Conservation (phyloP, 495 filamentous ascomycete genomes). For the Parachaetomium inaequale region DNA sequence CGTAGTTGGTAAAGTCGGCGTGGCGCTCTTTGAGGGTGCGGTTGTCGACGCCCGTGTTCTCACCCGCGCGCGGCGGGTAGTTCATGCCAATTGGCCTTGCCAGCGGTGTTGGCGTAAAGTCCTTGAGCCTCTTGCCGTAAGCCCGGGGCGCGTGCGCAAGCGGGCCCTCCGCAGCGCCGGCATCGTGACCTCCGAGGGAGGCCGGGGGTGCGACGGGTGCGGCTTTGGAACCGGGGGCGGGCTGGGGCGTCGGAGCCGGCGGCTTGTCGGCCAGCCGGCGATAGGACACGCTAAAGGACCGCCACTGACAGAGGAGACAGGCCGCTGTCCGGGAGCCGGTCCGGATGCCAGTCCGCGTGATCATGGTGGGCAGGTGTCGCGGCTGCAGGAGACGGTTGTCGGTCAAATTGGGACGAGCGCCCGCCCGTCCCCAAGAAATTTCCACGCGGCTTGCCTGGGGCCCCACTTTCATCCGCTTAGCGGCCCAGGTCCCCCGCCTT, state of each 20-base stretch:
- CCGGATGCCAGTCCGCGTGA: slow-evolving; percentile 20
- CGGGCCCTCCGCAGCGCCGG: slow-evolving; percentile 25
- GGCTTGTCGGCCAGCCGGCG: slow-evolving; percentile 36
- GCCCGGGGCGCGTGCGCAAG: slow-evolving; percentile 49
- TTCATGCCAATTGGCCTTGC: slow-evolving; percentile 76
- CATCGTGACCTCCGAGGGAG: slow-evolving; percentile 1
- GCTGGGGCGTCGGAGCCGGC: slow-evolving; percentile 14
- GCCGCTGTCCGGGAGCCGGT: slow-evolving; percentile 15
- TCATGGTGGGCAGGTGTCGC: slow-evolving; percentile 24
- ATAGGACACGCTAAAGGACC: slow-evolving; percentile 45
- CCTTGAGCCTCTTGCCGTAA: slow-evolving; percentile 54
- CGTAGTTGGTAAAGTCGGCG: slow-evolving; percentile 79
- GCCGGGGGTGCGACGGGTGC: slow-evolving; percentile 5
- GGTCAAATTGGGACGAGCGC: slow-evolving; percentile 5
- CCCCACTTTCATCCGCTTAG: slow-evolving; percentile 16
- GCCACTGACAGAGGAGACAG: slow-evolving; percentile 49
- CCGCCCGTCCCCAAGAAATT: slow-evolving; percentile 25
- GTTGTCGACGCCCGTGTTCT: slow-evolving; percentile 74
- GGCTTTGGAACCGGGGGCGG: slow-evolving; percentile 2
- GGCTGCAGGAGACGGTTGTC: slow-evolving; percentile 5
- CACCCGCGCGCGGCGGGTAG: slow-evolving; percentile 64
- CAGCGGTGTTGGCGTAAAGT: slow-evolving; percentile 66
- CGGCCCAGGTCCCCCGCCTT: slow-evolving; percentile 10
- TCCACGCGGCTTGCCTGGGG: slow-evolving; percentile 20
- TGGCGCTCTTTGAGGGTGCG: slow-evolving; percentile 64